phyloP scores from a whole-genome alignment of 257 asterid species.

The Solanum sitiens region DNA sequence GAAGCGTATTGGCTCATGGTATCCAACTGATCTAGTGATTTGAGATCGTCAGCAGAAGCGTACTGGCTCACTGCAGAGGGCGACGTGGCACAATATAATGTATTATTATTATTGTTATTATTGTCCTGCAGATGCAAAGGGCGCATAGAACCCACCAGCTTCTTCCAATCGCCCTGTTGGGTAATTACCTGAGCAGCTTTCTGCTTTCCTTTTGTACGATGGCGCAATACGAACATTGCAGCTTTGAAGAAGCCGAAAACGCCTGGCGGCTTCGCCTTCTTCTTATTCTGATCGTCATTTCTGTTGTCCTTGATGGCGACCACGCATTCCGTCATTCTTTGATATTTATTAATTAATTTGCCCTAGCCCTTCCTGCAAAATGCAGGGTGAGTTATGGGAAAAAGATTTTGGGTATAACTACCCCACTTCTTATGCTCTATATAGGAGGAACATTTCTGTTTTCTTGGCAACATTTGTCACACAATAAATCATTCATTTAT shows the following conservation, averaged over 20 bases:
- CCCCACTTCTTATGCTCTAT: neutral
- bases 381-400: neutral
- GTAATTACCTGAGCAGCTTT: neutral
- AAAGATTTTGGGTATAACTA: neutral
- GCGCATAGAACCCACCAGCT: conserved; percentile 12
- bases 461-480: neutral
- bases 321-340: neutral
- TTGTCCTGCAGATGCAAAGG: conserved; percentile 12
- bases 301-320: neutral
- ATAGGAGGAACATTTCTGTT: neutral
- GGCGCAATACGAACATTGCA: conserved; percentile 2
- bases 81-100: neutral
- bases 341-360: neutral
- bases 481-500: neutral
- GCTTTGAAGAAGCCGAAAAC: conserved; percentile 7
- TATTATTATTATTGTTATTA: neutral
- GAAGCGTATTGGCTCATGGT: conserved; percentile 50
- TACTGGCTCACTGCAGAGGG: conserved; percentile 19
- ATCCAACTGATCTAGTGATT: conserved; percentile 22
- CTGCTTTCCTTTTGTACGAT: neutral
- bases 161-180: conserved; percentile 10
- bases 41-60: conserved; percentile 41
- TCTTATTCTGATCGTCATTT: neutral
- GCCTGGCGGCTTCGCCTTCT: neutral
- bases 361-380: neutral